phyloP scores from a whole-genome alignment of 2,329 filamentous ascomycete species.

The Dendrostoma leiphaemia region DNA sequence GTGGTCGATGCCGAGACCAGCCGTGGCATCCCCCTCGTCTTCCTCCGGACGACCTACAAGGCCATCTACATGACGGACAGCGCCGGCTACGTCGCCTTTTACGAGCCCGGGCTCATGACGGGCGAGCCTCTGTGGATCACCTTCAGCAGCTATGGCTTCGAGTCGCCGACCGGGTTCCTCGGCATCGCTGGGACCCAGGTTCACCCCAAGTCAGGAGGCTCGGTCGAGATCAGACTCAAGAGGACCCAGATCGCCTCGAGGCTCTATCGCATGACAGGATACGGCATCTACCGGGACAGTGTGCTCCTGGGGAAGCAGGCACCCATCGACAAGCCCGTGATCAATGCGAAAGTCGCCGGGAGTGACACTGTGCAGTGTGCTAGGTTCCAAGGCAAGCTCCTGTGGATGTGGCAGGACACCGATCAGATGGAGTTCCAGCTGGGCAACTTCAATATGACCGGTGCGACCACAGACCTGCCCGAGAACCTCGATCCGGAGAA shows the following conservation, averaged over 20 bases:
- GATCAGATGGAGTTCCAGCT: constrained; percentile 15
- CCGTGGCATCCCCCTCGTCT: constrained; percentile 14
- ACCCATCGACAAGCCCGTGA: neutral
- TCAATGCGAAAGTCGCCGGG: constrained; percentile 17
- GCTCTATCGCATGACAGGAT: constrained; percentile 16
- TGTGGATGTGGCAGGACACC: constrained; percentile 20
- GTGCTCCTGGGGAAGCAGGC: constrained; percentile 11
- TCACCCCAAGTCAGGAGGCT: neutral
- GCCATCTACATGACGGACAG: constrained; percentile 17
- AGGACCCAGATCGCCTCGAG: constrained; percentile 14
- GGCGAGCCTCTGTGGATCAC: constrained; percentile 17
- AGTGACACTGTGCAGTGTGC: constrained; percentile 18
- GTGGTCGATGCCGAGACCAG: constrained; percentile 10
- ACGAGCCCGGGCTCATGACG: constrained; percentile 16
- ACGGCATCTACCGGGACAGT: constrained; percentile 16
- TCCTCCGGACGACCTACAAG: constrained; percentile 15
- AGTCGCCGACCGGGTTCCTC: constrained; percentile 14
- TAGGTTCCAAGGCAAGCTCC: constrained; percentile 7
- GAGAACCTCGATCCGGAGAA: constrained; percentile 6
- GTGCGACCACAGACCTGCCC: constrained; percentile 12
- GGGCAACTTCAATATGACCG: constrained; percentile 18
- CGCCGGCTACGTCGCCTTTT: constrained; percentile 18
- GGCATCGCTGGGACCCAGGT: constrained; percentile 9
- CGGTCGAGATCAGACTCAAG: constrained; percentile 14
- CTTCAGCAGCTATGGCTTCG: constrained; percentile 18